These are phyloP conservation scores for Alternaria ethzedia DNA, from an alignment of 2,329 filamentous ascomycete genomes.

Conservation along the genomic window DNA sequence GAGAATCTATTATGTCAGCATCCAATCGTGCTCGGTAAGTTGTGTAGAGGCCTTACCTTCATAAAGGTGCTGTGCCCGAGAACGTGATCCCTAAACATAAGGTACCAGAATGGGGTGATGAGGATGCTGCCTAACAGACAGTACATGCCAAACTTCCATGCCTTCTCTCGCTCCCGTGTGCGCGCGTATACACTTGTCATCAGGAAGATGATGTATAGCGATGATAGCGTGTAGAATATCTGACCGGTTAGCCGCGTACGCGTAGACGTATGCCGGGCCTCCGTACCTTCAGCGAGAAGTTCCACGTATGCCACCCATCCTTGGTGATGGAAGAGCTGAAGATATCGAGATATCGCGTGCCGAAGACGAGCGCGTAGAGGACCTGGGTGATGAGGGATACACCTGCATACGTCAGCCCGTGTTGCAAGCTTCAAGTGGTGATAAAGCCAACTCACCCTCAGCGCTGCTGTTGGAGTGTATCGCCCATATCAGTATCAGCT, in stretches of 20 bases:
- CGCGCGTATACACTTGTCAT: slow-evolving; percentile 88
- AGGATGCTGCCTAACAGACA: slow-evolving; percentile 70
- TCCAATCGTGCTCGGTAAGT: too few relatives aligned
- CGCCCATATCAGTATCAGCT: slow-evolving; percentile 87
- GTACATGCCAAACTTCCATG: slow-evolving; percentile 86
- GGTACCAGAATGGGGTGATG: slow-evolving; percentile 73
- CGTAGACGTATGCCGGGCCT: not conserved
- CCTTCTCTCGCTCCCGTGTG: slow-evolving; percentile 86
- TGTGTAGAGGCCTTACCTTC: too few relatives aligned
- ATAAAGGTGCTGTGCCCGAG: slow-evolving; percentile 40
- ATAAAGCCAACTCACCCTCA: slow-evolving; percentile 65
- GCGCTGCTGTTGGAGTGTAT: slow-evolving; percentile 89
- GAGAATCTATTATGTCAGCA: slow-evolving; percentile 63
- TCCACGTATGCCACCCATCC: slow-evolving; percentile 53
- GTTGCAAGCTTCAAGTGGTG: not conserved
- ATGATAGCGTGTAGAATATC: slow-evolving; percentile 84
- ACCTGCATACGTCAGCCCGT: slow-evolving; percentile 55
- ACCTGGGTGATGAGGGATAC: slow-evolving; percentile 91
- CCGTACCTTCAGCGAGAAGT: slow-evolving; percentile 74
- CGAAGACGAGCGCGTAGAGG: slow-evolving; percentile 86
- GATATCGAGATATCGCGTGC: slow-evolving; percentile 84
- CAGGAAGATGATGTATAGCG: slow-evolving; percentile 82
- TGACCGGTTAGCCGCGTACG: slow-evolving; percentile 21
- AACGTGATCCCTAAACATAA: slow-evolving; percentile 67
- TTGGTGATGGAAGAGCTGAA: slow-evolving; percentile 58